A percentile compares a stretch with the other conserved stretches of the same genome.
Conservation (phyloP, 2,329 filamentous ascomycete genomes). For the Alternaria arbusti region DNA sequence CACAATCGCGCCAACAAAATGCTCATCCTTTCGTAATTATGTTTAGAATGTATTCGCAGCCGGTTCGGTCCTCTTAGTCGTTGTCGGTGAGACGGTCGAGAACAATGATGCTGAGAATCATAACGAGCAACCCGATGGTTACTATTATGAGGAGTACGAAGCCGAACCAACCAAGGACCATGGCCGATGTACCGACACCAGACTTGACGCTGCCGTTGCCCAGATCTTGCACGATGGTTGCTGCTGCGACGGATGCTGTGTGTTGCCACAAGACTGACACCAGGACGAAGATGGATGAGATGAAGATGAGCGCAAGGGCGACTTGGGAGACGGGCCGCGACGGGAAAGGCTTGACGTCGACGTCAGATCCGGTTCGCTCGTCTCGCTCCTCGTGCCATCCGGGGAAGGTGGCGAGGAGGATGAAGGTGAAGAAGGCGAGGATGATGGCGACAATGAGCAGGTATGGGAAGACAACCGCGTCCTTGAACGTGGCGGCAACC, state of each 20-base stretch:
- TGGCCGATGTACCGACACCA: conserved; percentile 90
- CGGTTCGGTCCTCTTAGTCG: conserved; percentile 23
- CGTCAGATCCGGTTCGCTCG: conserved; percentile 75
- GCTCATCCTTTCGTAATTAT: conserved; percentile 15
- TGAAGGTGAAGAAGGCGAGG: conserved; percentile 93
- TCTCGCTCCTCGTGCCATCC: conserved; percentile 95
- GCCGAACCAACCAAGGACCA: conserved; percentile 98
- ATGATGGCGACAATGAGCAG: conserved; percentile 98
- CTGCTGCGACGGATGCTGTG: conserved; percentile 93
- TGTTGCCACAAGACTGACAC: conserved; percentile 84
- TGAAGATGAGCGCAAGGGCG: conserved; percentile 88
- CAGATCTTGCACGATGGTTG: conserved; percentile 89
- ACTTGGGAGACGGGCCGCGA: conserved; percentile 91
- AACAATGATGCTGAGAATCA: conserved; percentile 92
- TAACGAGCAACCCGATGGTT: conserved; percentile 91
- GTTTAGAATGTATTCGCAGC: conserved; percentile 6
- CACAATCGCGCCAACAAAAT: conserved; percentile 27
- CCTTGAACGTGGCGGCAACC: conserved; percentile 96
- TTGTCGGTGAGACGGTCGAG: conserved; percentile 66
- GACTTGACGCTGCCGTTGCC: conserved; percentile 87
- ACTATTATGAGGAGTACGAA: conserved; percentile 94
- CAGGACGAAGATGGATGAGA: conserved; percentile 69
- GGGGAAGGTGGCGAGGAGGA: conserved; percentile 94
- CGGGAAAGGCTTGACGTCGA: conserved; percentile 93
- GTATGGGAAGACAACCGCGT: conserved; percentile 98